Evolutionary conservation across 805 yeast genomes (phyloP).

Genomic region (Pichia gijzeniarum): DNA sequence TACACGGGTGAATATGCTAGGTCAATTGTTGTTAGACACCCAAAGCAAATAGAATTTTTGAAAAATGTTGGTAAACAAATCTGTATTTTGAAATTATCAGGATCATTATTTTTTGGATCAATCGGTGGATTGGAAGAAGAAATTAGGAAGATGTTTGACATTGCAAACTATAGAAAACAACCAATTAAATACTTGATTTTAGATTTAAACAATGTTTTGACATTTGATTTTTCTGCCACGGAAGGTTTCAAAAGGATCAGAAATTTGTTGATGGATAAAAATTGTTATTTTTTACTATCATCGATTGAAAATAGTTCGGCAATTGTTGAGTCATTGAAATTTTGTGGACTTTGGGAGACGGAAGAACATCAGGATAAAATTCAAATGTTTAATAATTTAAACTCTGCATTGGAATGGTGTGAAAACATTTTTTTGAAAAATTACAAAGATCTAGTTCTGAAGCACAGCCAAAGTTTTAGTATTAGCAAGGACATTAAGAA

Average conservation of each 20-base stretch:
- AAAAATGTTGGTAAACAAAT: slow-evolving; percentile 86
- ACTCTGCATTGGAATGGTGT: slow-evolving; percentile 93
- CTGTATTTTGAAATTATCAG: slow-evolving; percentile 78
- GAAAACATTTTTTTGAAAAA: slow-evolving; percentile 79
- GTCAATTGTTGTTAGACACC: slow-evolving; percentile 88
- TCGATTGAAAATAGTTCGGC: slow-evolving; percentile 65
- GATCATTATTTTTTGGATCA: slow-evolving; percentile 90
- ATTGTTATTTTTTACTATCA: slow-evolving; percentile 67
- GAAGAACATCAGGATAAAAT: slow-evolving; percentile 39
- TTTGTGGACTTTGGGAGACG: slow-evolving; percentile 72
- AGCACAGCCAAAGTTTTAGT: background rate
- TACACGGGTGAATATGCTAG: slow-evolving; percentile 85
- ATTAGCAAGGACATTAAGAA: background rate
- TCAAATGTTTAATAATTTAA: slow-evolving; percentile 70
- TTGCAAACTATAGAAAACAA: slow-evolving; percentile 38
- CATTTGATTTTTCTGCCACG: slow-evolving; percentile 91
- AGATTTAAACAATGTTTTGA: slow-evolving; percentile 76
- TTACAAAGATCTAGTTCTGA: slow-evolving; percentile 35
- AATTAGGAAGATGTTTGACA: slow-evolving; percentile 60
- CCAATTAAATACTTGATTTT: slow-evolving; percentile 77
- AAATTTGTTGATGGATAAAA: slow-evolving; percentile 63
- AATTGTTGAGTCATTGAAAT: slow-evolving; percentile 65
- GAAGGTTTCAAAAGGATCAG: slow-evolving; percentile 88
- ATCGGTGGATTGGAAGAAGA: slow-evolving; percentile 84
- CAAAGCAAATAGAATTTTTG: slow-evolving; percentile 79